Conservation (phyloP, 306 rosid genomes). For the Hippophae gyantsensis region DNA sequence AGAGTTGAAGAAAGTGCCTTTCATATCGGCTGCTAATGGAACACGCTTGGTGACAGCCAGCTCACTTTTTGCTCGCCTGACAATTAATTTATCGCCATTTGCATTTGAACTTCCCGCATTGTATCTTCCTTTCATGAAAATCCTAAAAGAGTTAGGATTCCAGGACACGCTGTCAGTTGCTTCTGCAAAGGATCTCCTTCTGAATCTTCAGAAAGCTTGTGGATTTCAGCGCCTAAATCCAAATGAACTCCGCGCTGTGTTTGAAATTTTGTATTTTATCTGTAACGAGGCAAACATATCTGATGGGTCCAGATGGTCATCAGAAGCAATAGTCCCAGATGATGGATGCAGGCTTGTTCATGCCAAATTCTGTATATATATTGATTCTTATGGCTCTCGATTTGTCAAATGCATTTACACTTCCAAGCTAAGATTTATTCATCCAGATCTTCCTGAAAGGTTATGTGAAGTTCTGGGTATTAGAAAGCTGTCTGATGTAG, state of each 20-base stretch:
- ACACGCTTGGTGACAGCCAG: conserved; percentile 80
- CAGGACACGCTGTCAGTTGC: conserved; percentile 68
- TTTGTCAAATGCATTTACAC: conserved; percentile 70
- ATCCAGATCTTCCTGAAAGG: conserved; percentile 81
- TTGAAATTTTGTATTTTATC: conserved; percentile 74
- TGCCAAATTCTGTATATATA: conserved; percentile 65
- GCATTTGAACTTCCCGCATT: conserved; percentile 83
- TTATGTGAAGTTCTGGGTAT: conserved; percentile 59
- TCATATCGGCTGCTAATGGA: conserved; percentile 92
- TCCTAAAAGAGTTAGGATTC: conserved; percentile 83
- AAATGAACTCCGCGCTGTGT: conserved; percentile 92
- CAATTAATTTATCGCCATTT: conserved; percentile 86
- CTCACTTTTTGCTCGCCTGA: conserved; percentile 68
- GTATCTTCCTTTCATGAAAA: conserved; percentile 76
- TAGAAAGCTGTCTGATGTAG: conserved; percentile 69
- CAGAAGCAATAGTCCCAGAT: conserved; percentile 82
- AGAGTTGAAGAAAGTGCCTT: conserved; percentile 60
- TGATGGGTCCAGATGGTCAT: conserved; percentile 38
- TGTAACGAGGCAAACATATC: conserved; percentile 50
- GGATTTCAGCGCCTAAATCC: conserved; percentile 94
- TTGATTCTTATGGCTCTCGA: conserved; percentile 83
- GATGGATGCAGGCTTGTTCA: conserved; percentile 93
- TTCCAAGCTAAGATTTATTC: conserved; percentile 79
- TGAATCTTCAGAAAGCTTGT: conserved; percentile 73
- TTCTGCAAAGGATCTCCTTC: conserved; percentile 73